Evolutionary conservation across 2,329 filamentous ascomycete species (phyloP).

Genomic region (Pseudofabraea citricarpa): DNA sequence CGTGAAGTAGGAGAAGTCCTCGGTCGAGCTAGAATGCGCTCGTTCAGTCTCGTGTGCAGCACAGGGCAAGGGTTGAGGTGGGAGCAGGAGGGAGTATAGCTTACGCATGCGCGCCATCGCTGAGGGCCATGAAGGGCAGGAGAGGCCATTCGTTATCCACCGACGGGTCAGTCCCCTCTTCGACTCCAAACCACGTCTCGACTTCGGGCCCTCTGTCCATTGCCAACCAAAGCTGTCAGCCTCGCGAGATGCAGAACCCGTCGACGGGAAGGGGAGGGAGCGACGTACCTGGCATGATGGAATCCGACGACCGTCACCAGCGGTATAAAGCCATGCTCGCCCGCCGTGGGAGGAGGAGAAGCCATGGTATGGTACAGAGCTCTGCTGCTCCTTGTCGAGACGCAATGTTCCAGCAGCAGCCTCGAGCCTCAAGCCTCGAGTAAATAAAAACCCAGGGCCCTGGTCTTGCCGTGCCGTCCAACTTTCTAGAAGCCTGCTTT

Average conservation of each 20-base stretch:
- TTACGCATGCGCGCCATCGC: constrained; percentile 91
- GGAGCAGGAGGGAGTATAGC: constrained; percentile 23
- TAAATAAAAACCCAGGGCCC: no score
- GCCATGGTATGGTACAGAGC: constrained; percentile 14
- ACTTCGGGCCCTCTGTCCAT: constrained; percentile 73
- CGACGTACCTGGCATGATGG: constrained; percentile 62
- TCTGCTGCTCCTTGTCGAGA: no score
- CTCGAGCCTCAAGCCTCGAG: no score
- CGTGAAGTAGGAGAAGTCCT: constrained; percentile 99
- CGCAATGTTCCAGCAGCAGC: no score
- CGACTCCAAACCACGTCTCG: constrained; percentile 80
- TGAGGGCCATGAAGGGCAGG: constrained; percentile 93
- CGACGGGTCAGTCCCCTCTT: constrained; percentile 73
- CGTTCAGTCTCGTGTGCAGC: no score
- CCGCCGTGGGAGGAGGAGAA: constrained; percentile 7
- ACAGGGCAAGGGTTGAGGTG: no score
- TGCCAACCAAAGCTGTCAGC: constrained; percentile 9
- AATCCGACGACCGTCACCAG: constrained; percentile 79
- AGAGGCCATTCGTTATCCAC: constrained; percentile 84
- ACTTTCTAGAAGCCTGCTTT: no score
- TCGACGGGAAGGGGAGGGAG: constrained; percentile 4
- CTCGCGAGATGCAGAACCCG: constrained; percentile 1
- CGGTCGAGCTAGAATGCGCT: constrained; percentile 76
- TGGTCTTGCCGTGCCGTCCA: no score
- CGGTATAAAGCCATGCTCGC: constrained; percentile 49